A percentile compares a stretch with the other conserved stretches of the same genome.
Evolutionary conservation across 306 rosid genomes (phyloP).

Genomic region (Ceratonia siliqua): DNA sequence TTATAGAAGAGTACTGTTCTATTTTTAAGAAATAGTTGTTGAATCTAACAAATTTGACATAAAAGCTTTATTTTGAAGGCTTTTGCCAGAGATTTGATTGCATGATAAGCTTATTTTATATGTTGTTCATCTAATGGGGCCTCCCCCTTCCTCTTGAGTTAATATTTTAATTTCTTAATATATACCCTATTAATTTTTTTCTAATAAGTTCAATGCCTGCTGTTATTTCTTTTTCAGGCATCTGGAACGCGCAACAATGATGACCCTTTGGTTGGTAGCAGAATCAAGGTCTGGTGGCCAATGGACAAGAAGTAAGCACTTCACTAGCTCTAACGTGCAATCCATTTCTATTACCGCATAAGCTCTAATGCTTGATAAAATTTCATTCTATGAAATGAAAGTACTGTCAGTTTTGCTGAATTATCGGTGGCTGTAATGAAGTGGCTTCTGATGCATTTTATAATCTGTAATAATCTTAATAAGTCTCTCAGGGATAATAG

Average conservation of each 20-base stretch:
- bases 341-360: background rate
- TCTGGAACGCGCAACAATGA: conserved; percentile 29
- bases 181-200: background rate
- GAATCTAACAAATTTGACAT: background rate
- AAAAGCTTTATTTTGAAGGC: background rate
- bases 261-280: conserved; percentile 51
- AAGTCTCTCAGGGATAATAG: background rate
- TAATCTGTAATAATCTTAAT: background rate
- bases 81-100: background rate
- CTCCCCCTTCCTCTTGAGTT: background rate
- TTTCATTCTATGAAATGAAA: background rate
- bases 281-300: conserved; percentile 83
- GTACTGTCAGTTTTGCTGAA: background rate
- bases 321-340: conserved; percentile 24
- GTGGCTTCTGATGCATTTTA: background rate
- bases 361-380: background rate
- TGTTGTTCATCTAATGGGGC: background rate
- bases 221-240: conserved; percentile 36
- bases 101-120: background rate
- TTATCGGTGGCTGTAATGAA: background rate
- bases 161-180: background rate
- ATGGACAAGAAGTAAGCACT: conserved; percentile 62
- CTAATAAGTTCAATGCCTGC: background rate
- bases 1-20: no score
- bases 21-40: background rate